Evolutionary conservation across 768 basidiomycete genomes (phyloP).

Genomic region (Kwoniella shandongensis): DNA sequence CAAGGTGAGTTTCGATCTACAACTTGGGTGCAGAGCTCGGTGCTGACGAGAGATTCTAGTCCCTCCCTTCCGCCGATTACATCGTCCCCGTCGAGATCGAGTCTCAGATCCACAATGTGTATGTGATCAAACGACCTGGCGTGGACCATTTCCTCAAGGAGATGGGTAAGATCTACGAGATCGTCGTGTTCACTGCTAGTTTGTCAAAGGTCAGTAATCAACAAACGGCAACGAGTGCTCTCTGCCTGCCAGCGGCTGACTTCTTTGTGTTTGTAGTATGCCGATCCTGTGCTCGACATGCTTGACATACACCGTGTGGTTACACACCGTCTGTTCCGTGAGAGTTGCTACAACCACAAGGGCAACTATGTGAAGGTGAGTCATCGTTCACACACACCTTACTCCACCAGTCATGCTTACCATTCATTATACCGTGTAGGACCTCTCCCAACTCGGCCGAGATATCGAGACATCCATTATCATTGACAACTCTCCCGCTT

Average conservation of each 20-base stretch:
- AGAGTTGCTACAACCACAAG: slow-evolving; percentile 98
- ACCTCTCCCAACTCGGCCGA: slow-evolving; percentile 93
- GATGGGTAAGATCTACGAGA: slow-evolving; percentile 98
- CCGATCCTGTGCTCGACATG: slow-evolving; percentile 97
- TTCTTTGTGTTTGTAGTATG: slow-evolving; percentile 64
- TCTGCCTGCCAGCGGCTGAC: slow-evolving; percentile 2
- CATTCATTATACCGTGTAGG: slow-evolving; percentile 59
- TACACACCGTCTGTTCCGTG: slow-evolving; percentile 88
- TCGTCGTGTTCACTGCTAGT: slow-evolving; percentile 97
- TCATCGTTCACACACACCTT: not conserved
- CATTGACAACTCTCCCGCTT: slow-evolving; percentile 97
- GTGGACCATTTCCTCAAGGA: slow-evolving; percentile 94
- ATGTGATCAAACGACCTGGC: slow-evolving; percentile 97
- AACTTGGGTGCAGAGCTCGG: not conserved
- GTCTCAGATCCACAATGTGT: slow-evolving; percentile 96
- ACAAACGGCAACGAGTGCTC: too few species aligned
- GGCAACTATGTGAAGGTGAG: slow-evolving; percentile 98
- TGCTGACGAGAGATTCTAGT: slow-evolving; percentile 58
- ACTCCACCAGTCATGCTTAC: not conserved
- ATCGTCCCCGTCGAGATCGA: slow-evolving; percentile 99
- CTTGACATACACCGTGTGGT: slow-evolving; percentile 90
- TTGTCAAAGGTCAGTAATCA: slow-evolving; percentile 76
- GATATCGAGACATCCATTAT: slow-evolving; percentile 93
- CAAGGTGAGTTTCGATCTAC: slow-evolving; percentile 65
- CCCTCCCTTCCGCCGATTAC: slow-evolving; percentile 91